Conservation (phyloP, 2,329 filamentous ascomycete species). For the Aspergillus transmontanensis region DNA sequence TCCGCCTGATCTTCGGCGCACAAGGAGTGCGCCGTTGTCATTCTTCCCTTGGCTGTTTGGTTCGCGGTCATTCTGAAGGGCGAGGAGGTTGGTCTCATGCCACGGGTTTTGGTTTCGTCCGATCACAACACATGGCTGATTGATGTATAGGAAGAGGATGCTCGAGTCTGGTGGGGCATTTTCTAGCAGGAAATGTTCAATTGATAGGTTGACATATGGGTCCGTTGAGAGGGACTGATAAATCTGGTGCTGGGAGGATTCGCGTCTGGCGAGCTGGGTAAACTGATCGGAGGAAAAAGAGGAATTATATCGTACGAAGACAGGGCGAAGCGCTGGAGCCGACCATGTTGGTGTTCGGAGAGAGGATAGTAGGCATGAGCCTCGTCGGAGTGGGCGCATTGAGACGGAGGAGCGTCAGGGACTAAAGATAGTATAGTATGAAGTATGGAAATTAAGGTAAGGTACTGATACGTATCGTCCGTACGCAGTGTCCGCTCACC, state of each 20-base stretch:
- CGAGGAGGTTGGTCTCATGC: slow-evolving; percentile 79
- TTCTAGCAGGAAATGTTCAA: slow-evolving; percentile 87
- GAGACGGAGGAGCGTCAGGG: slow-evolving; percentile 8
- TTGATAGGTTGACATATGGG: slow-evolving; percentile 87
- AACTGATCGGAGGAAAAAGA: slow-evolving; percentile 34
- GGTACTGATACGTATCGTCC: background rate
- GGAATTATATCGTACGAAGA: slow-evolving; percentile 30
- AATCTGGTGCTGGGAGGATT: slow-evolving; percentile 58
- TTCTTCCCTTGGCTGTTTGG: slow-evolving; percentile 16
- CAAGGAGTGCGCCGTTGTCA: slow-evolving; percentile 58
- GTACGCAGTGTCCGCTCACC: background rate
- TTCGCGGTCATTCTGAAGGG: slow-evolving; percentile 52
- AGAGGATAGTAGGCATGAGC: slow-evolving; percentile 20
- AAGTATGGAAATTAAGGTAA: too few species aligned
- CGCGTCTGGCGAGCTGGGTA: slow-evolving; percentile 36
- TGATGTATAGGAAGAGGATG: slow-evolving; percentile 84
- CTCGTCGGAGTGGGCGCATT: slow-evolving; percentile 30
- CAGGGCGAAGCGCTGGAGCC: background rate
- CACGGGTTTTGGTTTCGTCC: slow-evolving; percentile 98
- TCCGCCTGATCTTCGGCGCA: slow-evolving; percentile 83
- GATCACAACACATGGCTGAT: slow-evolving; percentile 83
- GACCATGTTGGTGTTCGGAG: slow-evolving; percentile 15
- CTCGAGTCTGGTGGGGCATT: slow-evolving; percentile 71
- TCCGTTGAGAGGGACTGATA: slow-evolving; percentile 71
- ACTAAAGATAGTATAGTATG: too few species aligned